Evolutionary conservation across 1,284 basidiomycete genomes (phyloP).

Genomic region (Moniliophthora roreri): DNA sequence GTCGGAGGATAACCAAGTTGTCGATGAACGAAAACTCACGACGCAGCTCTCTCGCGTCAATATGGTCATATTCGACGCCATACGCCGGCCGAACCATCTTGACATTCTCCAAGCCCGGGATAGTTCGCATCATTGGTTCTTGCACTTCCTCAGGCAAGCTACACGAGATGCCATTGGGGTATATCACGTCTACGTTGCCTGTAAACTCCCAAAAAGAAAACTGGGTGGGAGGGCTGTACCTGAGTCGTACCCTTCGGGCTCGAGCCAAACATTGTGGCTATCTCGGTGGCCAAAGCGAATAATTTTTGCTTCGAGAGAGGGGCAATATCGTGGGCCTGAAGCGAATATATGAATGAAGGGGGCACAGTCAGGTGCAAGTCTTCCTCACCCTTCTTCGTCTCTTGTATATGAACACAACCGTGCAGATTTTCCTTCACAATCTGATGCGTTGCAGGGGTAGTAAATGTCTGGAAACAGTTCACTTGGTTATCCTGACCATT

Average conservation of each 20-base stretch:
- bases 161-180: constrained; percentile 88
- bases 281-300: constrained; percentile 74
- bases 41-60: constrained; percentile 82
- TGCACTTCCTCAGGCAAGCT: constrained; percentile 86
- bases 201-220: not conserved
- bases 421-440: constrained; percentile 76
- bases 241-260: constrained; percentile 89
- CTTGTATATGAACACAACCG: constrained; percentile 80
- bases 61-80: constrained; percentile 90
- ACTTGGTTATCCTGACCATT: constrained; percentile 65
- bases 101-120: constrained; percentile 82
- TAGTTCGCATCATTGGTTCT: constrained; percentile 75
- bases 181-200: constrained; percentile 63
- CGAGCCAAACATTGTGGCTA: constrained; percentile 82
- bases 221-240: constrained; percentile 37
- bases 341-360: too few species aligned
- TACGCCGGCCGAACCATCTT: constrained; percentile 84
- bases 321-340: constrained; percentile 92
- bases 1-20: too few species aligned
- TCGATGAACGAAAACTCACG: constrained; percentile 47
- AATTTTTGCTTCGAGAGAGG: constrained; percentile 87
- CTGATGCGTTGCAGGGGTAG: constrained; percentile 71
- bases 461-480: constrained; percentile 71
- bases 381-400: constrained; percentile 79
- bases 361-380: too few species aligned